Conservation (phyloP, 1,284 basidiomycete species). For the Trametes sp. region DNA sequence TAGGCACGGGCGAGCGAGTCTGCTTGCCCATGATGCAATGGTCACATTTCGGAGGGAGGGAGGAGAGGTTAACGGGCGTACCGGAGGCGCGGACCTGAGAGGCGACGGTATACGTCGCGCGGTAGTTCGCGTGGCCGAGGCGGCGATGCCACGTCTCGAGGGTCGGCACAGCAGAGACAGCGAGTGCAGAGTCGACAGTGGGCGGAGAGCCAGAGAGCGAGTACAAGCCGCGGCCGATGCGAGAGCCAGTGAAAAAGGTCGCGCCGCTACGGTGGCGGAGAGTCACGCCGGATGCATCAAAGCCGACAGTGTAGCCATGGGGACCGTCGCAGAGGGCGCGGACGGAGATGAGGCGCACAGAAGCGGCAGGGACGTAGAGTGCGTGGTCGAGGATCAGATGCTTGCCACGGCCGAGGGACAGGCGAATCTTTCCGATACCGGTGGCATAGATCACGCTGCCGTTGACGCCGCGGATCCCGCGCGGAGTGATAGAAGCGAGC, state of each 20-base stretch:
- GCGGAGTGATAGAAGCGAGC: conserved; percentile 37
- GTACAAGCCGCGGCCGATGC: not conserved
- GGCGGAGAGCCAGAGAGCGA: not conserved
- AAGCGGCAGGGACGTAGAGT: conserved; percentile 36
- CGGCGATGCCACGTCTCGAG: conserved; percentile 44
- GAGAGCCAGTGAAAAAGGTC: conserved; percentile 8
- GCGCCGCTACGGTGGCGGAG: conserved; percentile 5
- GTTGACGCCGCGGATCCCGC: conserved; percentile 41
- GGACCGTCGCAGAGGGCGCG: conserved; percentile 23
- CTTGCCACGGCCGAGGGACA: conserved; percentile 33
- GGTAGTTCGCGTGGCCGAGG: conserved; percentile 42
- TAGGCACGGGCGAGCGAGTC: conserved; percentile 21
- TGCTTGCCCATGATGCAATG: conserved; percentile 32
- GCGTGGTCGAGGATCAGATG: conserved; percentile 22
- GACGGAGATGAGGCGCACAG: conserved; percentile 39
- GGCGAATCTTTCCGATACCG: conserved; percentile 41
- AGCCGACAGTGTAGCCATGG: conserved; percentile 2
- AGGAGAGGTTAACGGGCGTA: conserved; percentile 42
- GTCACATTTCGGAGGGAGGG: conserved; percentile 36
- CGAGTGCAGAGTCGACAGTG: not conserved
- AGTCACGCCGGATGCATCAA: conserved; percentile 8
- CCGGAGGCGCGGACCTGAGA: conserved; percentile 36
- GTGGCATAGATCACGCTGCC: conserved; percentile 41
- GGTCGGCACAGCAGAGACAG: conserved; percentile 1
- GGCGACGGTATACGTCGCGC: conserved; percentile 40